phyloP scores from a whole-genome alignment of 768 basidiomycete genomes.

The Antrodiella citrinella region DNA sequence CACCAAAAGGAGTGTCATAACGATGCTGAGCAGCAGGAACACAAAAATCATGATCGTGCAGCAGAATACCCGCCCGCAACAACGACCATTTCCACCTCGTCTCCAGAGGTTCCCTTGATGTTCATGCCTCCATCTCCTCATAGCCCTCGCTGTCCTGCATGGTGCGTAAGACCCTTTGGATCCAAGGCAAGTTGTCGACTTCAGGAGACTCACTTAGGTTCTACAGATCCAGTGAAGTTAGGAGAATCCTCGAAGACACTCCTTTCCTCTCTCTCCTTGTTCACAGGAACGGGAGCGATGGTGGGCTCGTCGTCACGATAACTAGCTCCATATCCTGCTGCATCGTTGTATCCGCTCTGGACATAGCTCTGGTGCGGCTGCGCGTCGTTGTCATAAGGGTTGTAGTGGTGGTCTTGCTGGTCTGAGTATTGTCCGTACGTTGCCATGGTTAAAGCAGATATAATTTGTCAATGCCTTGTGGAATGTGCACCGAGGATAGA shows the following conservation, averaged over 20 bases:
- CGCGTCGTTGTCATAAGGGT: slow-evolving; percentile 35
- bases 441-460: slow-evolving; percentile 29
- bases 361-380: slow-evolving; percentile 48
- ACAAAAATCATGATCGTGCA: slow-evolving; percentile 62
- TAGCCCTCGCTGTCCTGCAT: slow-evolving; percentile 15
- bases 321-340: slow-evolving; percentile 5
- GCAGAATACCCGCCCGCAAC: slow-evolving; percentile 64
- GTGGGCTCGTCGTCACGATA: slow-evolving; percentile 22
- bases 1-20: slow-evolving; percentile 63
- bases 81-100: slow-evolving; percentile 52
- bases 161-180: too few relatives aligned
- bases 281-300: slow-evolving; percentile 1
- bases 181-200: too few relatives aligned
- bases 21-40: slow-evolving; percentile 57
- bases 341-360: slow-evolving; percentile 28
- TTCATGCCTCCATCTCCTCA: slow-evolving; percentile 34
- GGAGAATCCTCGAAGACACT: slow-evolving; percentile 14
- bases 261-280: slow-evolving; percentile 14
- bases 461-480: slow-evolving; percentile 49
- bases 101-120: slow-evolving; percentile 64
- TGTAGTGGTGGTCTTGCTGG: slow-evolving; percentile 24
- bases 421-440: not conserved
- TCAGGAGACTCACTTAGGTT: slow-evolving; percentile 17
- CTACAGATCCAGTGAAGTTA: slow-evolving; percentile 9
- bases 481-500: not conserved